These are phyloP conservation scores for Cyclocybe cylindracea DNA, from an alignment of 768 basidiomycete species.

Conservation along the genomic window DNA sequence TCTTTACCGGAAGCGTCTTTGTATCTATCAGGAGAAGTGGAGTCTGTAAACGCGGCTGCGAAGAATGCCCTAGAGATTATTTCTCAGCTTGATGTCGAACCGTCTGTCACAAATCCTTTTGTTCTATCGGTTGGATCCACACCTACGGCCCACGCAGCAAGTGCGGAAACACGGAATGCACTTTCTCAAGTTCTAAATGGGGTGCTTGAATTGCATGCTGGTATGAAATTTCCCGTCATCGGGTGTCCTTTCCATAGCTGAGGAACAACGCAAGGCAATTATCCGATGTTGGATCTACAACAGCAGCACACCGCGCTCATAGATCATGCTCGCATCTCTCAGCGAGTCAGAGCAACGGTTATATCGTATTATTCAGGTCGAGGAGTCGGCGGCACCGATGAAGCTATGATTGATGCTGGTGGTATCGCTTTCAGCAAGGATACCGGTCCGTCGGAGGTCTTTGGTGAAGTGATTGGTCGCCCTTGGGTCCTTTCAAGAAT, in stretches of 20 bases:
- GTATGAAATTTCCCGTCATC: constrained; percentile 29
- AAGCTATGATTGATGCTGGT: constrained; percentile 81
- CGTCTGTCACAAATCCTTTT: constrained; percentile 47
- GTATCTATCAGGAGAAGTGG: constrained; percentile 70
- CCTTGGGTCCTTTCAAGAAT: constrained; percentile 66
- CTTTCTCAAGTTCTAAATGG: constrained; percentile 55
- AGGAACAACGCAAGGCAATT: constrained; percentile 57
- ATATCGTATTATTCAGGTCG: constrained; percentile 80
- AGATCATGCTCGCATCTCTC: constrained; percentile 54
- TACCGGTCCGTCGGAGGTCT: constrained; percentile 70
- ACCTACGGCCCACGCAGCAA: constrained; percentile 81
- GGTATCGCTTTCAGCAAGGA: constrained; percentile 89
- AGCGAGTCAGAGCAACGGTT: constrained; percentile 70
- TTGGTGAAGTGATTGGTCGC: constrained; percentile 69
- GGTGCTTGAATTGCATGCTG: constrained; percentile 74
- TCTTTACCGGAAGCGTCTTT: constrained; percentile 63
- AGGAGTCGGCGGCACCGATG: constrained; percentile 59
- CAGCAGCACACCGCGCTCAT: constrained; percentile 77
- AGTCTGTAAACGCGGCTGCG: constrained; percentile 69
- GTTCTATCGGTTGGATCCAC: constrained; percentile 86
- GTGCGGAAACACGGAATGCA: constrained; percentile 44
- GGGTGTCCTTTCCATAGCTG: not conserved
- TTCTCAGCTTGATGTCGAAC: constrained; percentile 30
- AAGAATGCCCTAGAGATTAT: constrained; percentile 51
- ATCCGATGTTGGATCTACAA: constrained; percentile 83